A percentile compares a stretch with the other conserved stretches of the same genome.
Evolutionary conservation across 768 basidiomycete species (phyloP).

Genomic region (Mycena polygramma): DNA sequence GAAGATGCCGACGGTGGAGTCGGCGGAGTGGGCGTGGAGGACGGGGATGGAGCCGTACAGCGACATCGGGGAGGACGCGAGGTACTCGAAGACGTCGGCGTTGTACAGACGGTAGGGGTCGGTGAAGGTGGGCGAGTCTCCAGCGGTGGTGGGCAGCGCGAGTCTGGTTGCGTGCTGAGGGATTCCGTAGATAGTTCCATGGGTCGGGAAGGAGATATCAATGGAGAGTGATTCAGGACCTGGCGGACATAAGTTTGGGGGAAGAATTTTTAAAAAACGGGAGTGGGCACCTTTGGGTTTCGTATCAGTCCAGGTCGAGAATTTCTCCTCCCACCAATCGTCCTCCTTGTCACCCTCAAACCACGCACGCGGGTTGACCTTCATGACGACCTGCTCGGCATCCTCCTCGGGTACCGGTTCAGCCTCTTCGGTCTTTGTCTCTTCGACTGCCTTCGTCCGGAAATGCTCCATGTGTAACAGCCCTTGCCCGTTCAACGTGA

Average conservation of each 20-base stretch:
- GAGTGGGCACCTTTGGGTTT: conserved; percentile 89
- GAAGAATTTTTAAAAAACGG: neutral
- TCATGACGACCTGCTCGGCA: conserved; percentile 64
- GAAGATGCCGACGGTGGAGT: conserved; percentile 92
- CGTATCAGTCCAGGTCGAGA: conserved; percentile 87
- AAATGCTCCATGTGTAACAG: conserved; percentile 99
- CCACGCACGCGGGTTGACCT: conserved; percentile 74
- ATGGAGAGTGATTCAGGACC: conserved; percentile 95
- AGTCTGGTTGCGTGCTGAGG: conserved; percentile 95
- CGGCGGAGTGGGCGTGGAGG: conserved; percentile 91
- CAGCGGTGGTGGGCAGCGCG: conserved; percentile 89
- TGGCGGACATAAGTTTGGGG: conserved; percentile 49
- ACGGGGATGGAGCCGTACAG: conserved; percentile 94
- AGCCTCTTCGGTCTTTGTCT: conserved; percentile 59
- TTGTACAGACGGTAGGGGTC: conserved; percentile 98
- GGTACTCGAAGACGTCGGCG: conserved; percentile 96
- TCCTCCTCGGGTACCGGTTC: conserved; percentile 54
- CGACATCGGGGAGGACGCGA: conserved; percentile 80
- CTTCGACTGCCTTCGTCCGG: conserved; percentile 69
- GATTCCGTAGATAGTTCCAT: conserved; percentile 93
- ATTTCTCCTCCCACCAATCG: conserved; percentile 92
- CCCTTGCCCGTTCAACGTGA: conserved; percentile 90
- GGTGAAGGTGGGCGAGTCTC: conserved; percentile 79
- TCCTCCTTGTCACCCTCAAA: conserved; percentile 91
- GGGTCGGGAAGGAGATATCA: conserved; percentile 94